Evolutionary conservation across 805 yeast species (phyloP), one percentile per base, ranked within the genome.

Genomic region (Millerozyma miso): DNA sequence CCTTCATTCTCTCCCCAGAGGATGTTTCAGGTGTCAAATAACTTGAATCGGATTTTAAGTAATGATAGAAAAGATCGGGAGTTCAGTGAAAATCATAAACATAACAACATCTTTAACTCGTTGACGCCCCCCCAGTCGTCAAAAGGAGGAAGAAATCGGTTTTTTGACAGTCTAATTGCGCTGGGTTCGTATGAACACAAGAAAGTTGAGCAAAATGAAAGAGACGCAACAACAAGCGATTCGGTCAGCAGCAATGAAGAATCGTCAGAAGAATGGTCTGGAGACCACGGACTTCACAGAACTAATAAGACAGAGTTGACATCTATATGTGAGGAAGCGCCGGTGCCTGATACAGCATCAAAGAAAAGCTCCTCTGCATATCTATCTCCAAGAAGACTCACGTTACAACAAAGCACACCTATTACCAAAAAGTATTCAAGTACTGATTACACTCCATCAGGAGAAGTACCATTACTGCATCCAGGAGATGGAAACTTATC

Each of bases 1-100:
- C 51, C 51, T 38, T 45, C 61, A n/a, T 50, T 62, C 4, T 66
- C 72, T 10, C 71, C 73, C 1, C 68, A 61, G 37, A 51, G 63
- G 37, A 58, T 66, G 42, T 56, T 65, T 44, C 61, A 56, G 37
- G 46, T 50, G 5, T 47, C 64, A 5, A 52, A 50, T 29, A 53
- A 52, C 37, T 42, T 58, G 37, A 44, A 40, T 41, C 53, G 45
- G 35, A 50, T 42, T 6, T 37, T 55, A 36, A 19, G 31, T 14
- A 15, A 10, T 15, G 40, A 16, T 13, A 15, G 29, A 19, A 17
- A 37, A 29, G 16, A 23, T 10, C 13, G 15, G 23, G 31, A 35
- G 15, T 12, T 16, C 38, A 20, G 26, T 13, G 14, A 13, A 4
- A 19, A 29, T 17, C 36, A 40, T 14, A 33, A 26, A n/a, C 20